Conservation (phyloP, 2,329 filamentous ascomycete genomes). For the Rutstroemia sydowiana region DNA sequence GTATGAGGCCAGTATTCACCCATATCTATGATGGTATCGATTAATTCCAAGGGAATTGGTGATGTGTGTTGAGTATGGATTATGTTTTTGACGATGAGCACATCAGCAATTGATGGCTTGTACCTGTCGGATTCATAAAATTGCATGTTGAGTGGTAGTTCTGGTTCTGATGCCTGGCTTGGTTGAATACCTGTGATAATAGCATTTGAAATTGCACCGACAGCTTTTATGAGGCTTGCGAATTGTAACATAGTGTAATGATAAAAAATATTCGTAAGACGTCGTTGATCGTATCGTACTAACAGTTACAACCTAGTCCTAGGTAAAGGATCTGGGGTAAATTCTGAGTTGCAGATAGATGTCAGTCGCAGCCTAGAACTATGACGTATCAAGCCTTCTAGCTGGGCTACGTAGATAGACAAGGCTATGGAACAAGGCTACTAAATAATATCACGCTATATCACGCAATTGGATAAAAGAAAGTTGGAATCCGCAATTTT, state of each 20-base stretch:
- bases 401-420: not conserved
- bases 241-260: not conserved
- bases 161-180: not conserved
- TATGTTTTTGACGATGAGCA: constrained; percentile 41
- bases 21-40: constrained; percentile 48
- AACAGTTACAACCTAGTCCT: too few species aligned
- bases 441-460: constrained; percentile 7
- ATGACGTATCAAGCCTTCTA: not conserved
- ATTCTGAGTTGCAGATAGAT: not conserved
- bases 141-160: constrained; percentile 5
- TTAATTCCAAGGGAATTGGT: constrained; percentile 45
- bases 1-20: constrained; percentile 57
- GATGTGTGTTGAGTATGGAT: constrained; percentile 32
- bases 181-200: not conserved
- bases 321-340: too few species aligned
- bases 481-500: not conserved
- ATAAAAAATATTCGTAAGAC: not conserved
- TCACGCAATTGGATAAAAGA: constrained; percentile 15
- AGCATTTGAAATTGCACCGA: not conserved
- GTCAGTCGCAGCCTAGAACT: not conserved
- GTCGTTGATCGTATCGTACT: not conserved
- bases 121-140: constrained; percentile 12
- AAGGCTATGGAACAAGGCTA: not conserved
- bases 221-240: not conserved
- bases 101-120: constrained; percentile 40